Base-by-base conservation (phyloP, 2,329 filamentous ascomycete species). In the Myrmaecium sp. region DNA sequence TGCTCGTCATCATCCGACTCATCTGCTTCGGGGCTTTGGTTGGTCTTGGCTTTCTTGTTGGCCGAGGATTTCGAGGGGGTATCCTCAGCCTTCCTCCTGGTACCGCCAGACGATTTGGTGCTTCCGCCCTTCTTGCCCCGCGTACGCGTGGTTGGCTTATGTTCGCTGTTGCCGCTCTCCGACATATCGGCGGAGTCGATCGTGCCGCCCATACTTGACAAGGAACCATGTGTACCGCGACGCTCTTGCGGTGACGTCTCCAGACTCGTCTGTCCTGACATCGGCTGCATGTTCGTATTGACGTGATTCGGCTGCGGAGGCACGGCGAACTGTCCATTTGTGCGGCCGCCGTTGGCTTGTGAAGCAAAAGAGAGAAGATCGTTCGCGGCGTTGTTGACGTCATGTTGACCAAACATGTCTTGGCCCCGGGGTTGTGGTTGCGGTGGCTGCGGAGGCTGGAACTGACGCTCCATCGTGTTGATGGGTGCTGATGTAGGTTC, bases 361-460 rank as follows among this genome's bases (percentile, higher is more conserved):
- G 43, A 47, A 26, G 89, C 84, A 31, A 98, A 64, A 67, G 94
- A 76, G 42, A 82, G 91, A 1, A 98, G 63, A 16, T 89, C 84
- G 47, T 94, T 95, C 27, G 86, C 89, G 22, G 86, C 89, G 55
- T 93, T 86, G 41, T 86, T 92, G 28, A 72, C 72, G 44, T 93
- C 86, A 52, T 92, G 82, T 21, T 83, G 79, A 31, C 84, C 77
- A 44, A 83, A 91, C 4, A 74, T 68, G 28, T 80, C 76, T 31
- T 54, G 54, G 29, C 48, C 51, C 16, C 51, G 42, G 30, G 52
- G 50, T 33, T 50, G 44, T 30, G 45, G 42, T 28, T 41, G 42
- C 17, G 43, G 38, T 21, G 40, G 40, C 14, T 60, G 46, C 7
- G 64, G 54, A 40, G 56, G 49, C 63, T 52, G 48, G 13, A 37